Base-by-base conservation (phyloP, 352 stramenopile species). In the Globisporangium okanoganense region DNA sequence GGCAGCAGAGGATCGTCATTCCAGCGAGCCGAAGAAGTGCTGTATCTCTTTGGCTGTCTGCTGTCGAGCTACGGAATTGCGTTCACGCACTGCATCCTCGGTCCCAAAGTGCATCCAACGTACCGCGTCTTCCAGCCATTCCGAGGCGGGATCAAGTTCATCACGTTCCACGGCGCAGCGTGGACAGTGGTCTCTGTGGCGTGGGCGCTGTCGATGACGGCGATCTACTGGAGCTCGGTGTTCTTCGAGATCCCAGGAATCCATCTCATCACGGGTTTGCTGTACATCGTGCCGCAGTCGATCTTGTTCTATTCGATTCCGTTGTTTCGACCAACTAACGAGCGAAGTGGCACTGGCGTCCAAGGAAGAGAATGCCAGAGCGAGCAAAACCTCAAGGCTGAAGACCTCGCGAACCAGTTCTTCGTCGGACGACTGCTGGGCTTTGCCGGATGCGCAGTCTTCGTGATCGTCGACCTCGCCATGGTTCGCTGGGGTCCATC, bases 81-180 rank as follows among this genome's bases (percentile, higher is more conserved):
- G 12, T 73, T 78, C 50, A 72, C 60, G 0, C 77, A 87, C 48
- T 66, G 75, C 27, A 51, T 71, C 0, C 67, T 78, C 18, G 75
- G 70, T 3, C 75, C 75, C 2, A 68, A 69, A 14, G 56, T 80
- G 16, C 65, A 80, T 16, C n/a, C 62, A 6, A 64, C 59, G 10
- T 87, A 85, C 55, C 56, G 64, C 3, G 56, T 73, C 7, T 76
- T 83, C 18, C 77, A 87, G 53, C 77, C 77, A 18, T 82, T 87
- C 29, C 58, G 61, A 44, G 77, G 77, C 5, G 77, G 77, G 0
- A 63, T 82, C 24, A 62, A 69, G 4, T 87, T 87, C 50, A 66
- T 82, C 36, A 80, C 76, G 1, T 70, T 76, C 14, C 77, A 87
- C 60, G 73, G 77, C 33, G 75, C 73, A 4, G 77, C 63, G 6